Evolutionary conservation across 108 stramenopile genomes (phyloP).

Genomic region (Mediolabrus comicus): DNA sequence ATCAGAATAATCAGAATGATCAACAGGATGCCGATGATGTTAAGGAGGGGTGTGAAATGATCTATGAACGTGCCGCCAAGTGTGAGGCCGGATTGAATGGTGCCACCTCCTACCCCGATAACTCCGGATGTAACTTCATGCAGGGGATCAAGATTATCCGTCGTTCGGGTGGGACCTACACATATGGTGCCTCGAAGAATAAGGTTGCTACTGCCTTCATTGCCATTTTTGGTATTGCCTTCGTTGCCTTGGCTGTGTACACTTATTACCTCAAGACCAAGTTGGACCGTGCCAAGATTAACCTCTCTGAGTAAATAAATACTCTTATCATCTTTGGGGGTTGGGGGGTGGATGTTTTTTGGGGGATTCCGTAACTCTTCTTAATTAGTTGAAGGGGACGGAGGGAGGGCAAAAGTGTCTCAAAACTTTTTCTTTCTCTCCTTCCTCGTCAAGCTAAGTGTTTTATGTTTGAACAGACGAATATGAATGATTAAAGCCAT

Average conservation of each 20-base stretch:
- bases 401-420: no score
- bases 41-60: slow-evolving; percentile 68
- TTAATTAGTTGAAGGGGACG: no score
- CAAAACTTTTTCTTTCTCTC: no score
- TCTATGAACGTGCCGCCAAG: slow-evolving; percentile 28
- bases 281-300: slow-evolving; percentile 6
- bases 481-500: no score
- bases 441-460: no score
- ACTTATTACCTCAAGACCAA: slow-evolving; percentile 48
- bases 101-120: not conserved
- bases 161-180: slow-evolving; percentile 6
- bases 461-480: no score
- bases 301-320: no score
- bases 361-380: no score
- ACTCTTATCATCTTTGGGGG: no score
- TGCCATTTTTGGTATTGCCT: slow-evolving; percentile 49
- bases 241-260: slow-evolving; percentile 51
- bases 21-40: slow-evolving; percentile 54
- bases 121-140: slow-evolving; percentile 27
- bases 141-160: slow-evolving; percentile 24
- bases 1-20: slow-evolving; percentile 42
- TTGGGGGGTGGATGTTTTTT: no score
- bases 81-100: slow-evolving; percentile 13
- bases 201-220: slow-evolving; percentile 53
- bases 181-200: slow-evolving; percentile 6